Evolutionary conservation across 495 filamentous ascomycete species (phyloP).

Genomic region (Aspergillus ellipticus): DNA sequence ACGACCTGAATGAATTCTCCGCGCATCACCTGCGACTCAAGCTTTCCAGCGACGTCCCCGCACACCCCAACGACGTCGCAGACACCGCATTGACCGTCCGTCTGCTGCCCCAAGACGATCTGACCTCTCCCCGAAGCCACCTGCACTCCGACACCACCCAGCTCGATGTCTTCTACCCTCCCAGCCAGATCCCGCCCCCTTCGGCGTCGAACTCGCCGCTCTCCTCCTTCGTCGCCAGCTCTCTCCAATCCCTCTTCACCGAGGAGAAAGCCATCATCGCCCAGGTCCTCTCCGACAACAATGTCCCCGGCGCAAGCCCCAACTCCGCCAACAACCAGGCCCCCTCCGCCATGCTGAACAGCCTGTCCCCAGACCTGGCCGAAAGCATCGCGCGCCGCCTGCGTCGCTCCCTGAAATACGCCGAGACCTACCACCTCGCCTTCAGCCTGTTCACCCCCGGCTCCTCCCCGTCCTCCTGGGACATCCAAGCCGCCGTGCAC

Average conservation of each 20-base stretch:
- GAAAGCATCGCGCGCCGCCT: slow-evolving; percentile 57
- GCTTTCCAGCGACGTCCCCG: slow-evolving; percentile 45
- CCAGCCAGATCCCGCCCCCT: slow-evolving; percentile 65
- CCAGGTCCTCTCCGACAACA: slow-evolving; percentile 62
- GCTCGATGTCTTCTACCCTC: slow-evolving; percentile 77
- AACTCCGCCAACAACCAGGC: slow-evolving; percentile 33
- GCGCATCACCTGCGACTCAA: slow-evolving; percentile 81
- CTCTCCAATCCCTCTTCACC: slow-evolving; percentile 73
- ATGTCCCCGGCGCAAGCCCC: slow-evolving; percentile 17
- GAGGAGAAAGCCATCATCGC: slow-evolving; percentile 90
- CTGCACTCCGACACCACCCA: slow-evolving; percentile 65
- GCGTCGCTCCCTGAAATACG: slow-evolving; percentile 82
- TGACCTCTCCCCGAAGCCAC: slow-evolving; percentile 50
- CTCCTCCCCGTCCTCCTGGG: slow-evolving; percentile 79
- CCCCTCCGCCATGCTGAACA: slow-evolving; percentile 24
- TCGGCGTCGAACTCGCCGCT: slow-evolving; percentile 69
- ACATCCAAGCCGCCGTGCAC: slow-evolving; percentile 77
- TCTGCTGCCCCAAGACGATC: slow-evolving; percentile 58
- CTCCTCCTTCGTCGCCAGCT: slow-evolving; percentile 73
- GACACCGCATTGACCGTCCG: slow-evolving; percentile 66
- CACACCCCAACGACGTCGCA: slow-evolving; percentile 24
- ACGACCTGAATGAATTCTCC: slow-evolving; percentile 90
- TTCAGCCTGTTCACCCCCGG: slow-evolving; percentile 90
- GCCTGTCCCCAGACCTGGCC: slow-evolving; percentile 42
- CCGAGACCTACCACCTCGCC: slow-evolving; percentile 90